phyloP scores from a whole-genome alignment of 2,329 filamentous ascomycete genomes.

The Dryadomyces quercus-mongolicae region DNA sequence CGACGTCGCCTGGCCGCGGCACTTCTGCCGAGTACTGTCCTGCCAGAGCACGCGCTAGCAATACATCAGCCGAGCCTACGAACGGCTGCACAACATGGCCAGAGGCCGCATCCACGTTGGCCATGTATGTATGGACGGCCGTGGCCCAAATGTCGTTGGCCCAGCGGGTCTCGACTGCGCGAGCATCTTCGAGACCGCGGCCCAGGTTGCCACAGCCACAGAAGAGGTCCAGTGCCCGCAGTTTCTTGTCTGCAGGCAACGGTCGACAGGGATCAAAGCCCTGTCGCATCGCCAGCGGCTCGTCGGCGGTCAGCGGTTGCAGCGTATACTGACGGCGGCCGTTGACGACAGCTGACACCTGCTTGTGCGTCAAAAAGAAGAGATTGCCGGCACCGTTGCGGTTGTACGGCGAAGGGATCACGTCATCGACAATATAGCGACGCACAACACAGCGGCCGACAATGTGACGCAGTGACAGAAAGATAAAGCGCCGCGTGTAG shows the following conservation, averaged over 20 bases:
- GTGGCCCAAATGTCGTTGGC: conserved; percentile 52
- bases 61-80: conserved; percentile 60
- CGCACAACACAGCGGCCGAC: conserved; percentile 47
- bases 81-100: conserved; percentile 38
- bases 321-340: too few relatives aligned
- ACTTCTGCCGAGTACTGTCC: conserved; percentile 35
- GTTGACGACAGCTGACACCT: neutral
- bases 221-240: conserved; percentile 59
- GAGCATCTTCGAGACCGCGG: conserved; percentile 61
- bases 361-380: conserved; percentile 45
- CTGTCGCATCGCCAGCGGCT: conserved; percentile 29
- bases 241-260: conserved; percentile 18
- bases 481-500: conserved; percentile 34
- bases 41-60: conserved; percentile 42
- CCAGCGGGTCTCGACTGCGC: conserved; percentile 51
- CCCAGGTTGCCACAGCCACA: conserved; percentile 71
- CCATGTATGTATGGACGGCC: conserved; percentile 63
- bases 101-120: conserved; percentile 43
- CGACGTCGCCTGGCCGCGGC: conserved; percentile 49
- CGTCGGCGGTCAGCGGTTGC: neutral
- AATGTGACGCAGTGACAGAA: conserved; percentile 28
- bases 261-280: conserved; percentile 36
- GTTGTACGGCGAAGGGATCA: conserved; percentile 51
- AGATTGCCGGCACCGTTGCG: conserved; percentile 51
- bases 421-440: conserved; percentile 30